phyloP scores from a whole-genome alignment of 192 early-diverging fungal species.

The Entomortierella beljakovae region DNA sequence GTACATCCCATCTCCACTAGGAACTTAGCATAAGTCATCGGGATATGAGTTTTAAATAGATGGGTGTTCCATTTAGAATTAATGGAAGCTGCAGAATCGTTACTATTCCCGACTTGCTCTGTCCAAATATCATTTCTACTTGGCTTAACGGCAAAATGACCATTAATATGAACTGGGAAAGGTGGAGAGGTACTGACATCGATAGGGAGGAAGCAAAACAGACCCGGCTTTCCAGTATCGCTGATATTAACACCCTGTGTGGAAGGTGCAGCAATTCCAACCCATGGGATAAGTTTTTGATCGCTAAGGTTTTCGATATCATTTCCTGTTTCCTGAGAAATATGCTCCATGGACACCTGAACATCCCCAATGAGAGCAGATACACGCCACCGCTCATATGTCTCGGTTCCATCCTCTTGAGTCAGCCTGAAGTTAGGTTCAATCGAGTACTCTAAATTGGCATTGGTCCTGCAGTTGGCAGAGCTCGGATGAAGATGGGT shows the following conservation, averaged over 20 bases:
- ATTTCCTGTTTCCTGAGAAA: slow-evolving; percentile 3
- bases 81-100: slow-evolving; percentile 10
- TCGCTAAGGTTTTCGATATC: slow-evolving; percentile 5
- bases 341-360: not conserved
- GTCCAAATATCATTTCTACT: slow-evolving; percentile 50
- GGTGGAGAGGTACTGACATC: slow-evolving; percentile 19
- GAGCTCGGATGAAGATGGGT: not conserved
- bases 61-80: slow-evolving; percentile 46
- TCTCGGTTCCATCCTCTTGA: slow-evolving; percentile 1
- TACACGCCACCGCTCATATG: slow-evolving; percentile 20
- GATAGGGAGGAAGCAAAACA: slow-evolving; percentile 58
- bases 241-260: slow-evolving; percentile 3
- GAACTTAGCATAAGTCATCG: slow-evolving; percentile 29
- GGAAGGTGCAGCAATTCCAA: slow-evolving; percentile 42
- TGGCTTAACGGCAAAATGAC: slow-evolving; percentile 53
- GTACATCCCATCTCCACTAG: slow-evolving; percentile 11
- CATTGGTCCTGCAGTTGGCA: not conserved
- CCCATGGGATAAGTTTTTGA: slow-evolving; percentile 54
- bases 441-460: slow-evolving; percentile 19
- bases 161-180: slow-evolving; percentile 51
- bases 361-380: slow-evolving; percentile 29
- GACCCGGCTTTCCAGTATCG: not conserved
- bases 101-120: slow-evolving; percentile 26
- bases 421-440: slow-evolving; percentile 16
- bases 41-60: slow-evolving; percentile 20